Conservation (phyloP, 179 eudicot genomes). For the Heliamphora pulchella region DNA sequence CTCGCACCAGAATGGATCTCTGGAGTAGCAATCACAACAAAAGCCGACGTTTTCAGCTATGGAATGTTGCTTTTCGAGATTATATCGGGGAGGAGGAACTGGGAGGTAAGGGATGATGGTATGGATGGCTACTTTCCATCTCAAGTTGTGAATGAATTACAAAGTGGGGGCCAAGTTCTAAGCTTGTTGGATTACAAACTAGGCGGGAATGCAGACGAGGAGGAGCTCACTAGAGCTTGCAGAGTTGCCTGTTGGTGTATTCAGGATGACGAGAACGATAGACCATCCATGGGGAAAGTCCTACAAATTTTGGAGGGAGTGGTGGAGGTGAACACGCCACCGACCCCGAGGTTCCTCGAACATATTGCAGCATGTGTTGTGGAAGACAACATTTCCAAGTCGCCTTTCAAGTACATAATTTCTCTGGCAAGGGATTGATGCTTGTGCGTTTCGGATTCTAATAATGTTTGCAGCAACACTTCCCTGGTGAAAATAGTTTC, state of each 20-base stretch:
- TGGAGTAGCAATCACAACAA: conserved; percentile 50
- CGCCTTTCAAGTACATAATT: too few species aligned
- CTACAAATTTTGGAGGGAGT: conserved; percentile 62
- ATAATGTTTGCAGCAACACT: too few species aligned
- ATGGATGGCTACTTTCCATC: conserved; percentile 1
- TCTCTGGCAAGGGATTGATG: too few species aligned
- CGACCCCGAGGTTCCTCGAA: conserved; percentile 28
- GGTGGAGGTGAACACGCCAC: conserved; percentile 50
- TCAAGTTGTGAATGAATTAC: conserved; percentile 33
- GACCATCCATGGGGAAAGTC: conserved; percentile 57
- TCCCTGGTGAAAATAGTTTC: too few species aligned
- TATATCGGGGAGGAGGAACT: conserved; percentile 47
- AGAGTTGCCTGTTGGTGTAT: conserved; percentile 63
- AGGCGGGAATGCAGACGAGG: conserved; percentile 30
- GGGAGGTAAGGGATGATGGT: conserved; percentile 10
- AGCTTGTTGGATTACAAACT: conserved; percentile 33
- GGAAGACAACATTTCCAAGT: too few species aligned
- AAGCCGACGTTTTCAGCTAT: conserved; percentile 63
- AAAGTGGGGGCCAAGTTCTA: conserved; percentile 26
- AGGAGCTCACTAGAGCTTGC: conserved; percentile 37
- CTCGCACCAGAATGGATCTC: conserved; percentile 74
- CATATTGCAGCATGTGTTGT: too few species aligned
- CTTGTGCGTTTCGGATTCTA: too few species aligned
- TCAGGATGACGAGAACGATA: conserved; percentile 42
- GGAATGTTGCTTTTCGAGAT: conserved; percentile 66